Percentiles rank a stretch among this genome's conserved stretches.
Conservation (phyloP, 257 asterid species). For the Solanum sejunctum region DNA sequence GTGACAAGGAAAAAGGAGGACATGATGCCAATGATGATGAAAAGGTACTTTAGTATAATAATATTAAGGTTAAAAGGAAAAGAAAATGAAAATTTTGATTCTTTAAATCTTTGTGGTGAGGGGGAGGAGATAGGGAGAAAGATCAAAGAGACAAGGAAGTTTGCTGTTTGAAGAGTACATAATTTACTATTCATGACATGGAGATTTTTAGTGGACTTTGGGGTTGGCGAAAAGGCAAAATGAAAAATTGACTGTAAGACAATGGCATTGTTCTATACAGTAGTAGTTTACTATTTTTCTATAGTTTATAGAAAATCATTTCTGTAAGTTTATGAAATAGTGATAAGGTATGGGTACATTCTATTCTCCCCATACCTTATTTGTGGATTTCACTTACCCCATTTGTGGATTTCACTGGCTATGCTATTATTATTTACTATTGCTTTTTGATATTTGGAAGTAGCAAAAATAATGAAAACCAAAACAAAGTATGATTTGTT, state of each 20-base stretch:
- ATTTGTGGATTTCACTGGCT: too few species aligned
- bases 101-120: neutral
- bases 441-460: neutral
- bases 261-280: neutral
- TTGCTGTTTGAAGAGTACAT: neutral
- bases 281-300: neutral
- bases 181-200: neutral
- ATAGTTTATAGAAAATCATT: too few species aligned
- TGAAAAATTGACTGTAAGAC: neutral
- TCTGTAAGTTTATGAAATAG: too few species aligned
- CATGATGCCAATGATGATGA: neutral
- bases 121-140: neutral
- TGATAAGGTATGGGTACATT: too few species aligned
- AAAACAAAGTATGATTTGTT: neutral
- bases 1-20: neutral
- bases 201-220: neutral
- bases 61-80: neutral
- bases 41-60: neutral
- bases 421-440: neutral
- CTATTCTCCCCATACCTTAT: rapidly evolving
- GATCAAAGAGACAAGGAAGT: neutral
- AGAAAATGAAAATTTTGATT: neutral
- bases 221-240: neutral
- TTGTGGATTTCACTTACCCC: too few species aligned
- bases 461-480: neutral